These are phyloP conservation scores for Pyrenopolyporus hunteri DNA, from an alignment of 495 filamentous ascomycete species.

Conservation along the genomic window DNA sequence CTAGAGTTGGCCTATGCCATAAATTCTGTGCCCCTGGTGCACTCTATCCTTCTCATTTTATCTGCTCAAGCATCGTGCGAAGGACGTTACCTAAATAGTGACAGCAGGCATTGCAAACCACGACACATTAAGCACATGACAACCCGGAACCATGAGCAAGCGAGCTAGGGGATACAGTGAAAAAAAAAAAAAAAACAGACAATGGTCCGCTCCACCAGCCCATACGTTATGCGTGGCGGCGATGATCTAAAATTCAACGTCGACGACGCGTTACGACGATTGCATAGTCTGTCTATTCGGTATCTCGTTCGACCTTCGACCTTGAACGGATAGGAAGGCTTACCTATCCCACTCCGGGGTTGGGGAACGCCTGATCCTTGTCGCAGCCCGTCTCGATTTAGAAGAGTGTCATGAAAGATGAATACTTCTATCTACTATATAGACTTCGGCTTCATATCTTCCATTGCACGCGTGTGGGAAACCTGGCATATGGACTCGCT, in stretches of 20 bases:
- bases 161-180: neutral
- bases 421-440: neutral
- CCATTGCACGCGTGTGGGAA: conserved; percentile 12
- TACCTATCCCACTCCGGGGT: conserved; percentile 18
- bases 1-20: neutral
- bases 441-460: conserved; percentile 28
- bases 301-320: conserved; percentile 9
- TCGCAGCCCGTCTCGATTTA: neutral
- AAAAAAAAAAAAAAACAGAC: neutral
- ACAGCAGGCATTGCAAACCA: neutral
- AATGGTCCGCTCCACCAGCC: conserved; percentile 14
- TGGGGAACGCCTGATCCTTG: conserved; percentile 6
- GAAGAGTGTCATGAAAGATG: neutral
- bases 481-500: neutral
- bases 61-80: neutral
- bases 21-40: neutral
- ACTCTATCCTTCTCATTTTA: neutral
- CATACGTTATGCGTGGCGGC: conserved; percentile 10
- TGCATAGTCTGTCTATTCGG: neutral
- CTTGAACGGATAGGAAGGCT: conserved; percentile 9
- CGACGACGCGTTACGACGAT: conserved; percentile 3
- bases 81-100: neutral
- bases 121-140: neutral
- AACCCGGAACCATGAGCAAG: too few relatives aligned
- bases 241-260: conserved; percentile 9